A percentile compares a stretch with the other conserved stretches of the same genome.
phyloP scores from a whole-genome alignment of 768 basidiomycete species.

The Tricholoma hemisulphureum region DNA sequence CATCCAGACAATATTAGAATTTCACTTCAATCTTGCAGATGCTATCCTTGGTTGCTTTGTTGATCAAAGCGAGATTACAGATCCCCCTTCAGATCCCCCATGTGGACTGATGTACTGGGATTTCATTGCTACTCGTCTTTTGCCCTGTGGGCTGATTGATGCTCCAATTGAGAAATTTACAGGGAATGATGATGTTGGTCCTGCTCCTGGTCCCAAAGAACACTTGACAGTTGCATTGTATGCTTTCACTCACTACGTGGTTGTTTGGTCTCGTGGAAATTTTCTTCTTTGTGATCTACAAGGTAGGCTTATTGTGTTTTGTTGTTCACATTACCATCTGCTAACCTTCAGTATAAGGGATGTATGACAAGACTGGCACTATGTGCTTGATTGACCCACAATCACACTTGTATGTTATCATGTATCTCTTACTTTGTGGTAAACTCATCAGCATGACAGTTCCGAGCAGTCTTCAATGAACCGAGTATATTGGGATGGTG shows the following conservation, averaged over 20 bases:
- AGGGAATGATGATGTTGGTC: constrained; percentile 15
- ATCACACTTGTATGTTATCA: constrained; percentile 3
- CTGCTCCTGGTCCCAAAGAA: constrained; percentile 5
- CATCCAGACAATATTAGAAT: background rate
- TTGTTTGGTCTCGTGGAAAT: constrained; percentile 3
- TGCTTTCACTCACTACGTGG: constrained; percentile 19
- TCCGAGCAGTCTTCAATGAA: background rate
- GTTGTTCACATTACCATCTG: no score
- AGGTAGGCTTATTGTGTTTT: background rate
- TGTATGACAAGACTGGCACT: constrained; percentile 2
- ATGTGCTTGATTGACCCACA: constrained; percentile 11
- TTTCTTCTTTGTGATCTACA: constrained; percentile 11
- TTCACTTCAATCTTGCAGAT: constrained; percentile 8
- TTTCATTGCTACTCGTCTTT: constrained; percentile 18
- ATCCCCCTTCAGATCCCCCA: background rate
- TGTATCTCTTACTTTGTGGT: background rate
- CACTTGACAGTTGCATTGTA: constrained; percentile 15
- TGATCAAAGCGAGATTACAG: background rate
- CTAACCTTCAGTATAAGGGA: constrained; percentile 1
- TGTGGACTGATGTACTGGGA: constrained; percentile 2
- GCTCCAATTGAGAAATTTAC: constrained; percentile 20
- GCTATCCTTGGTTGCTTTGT: constrained; percentile 9
- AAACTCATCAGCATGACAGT: background rate
- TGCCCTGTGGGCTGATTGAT: constrained; percentile 12
- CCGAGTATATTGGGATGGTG: constrained; percentile 6